Conservation (phyloP, 768 basidiomycete species). For the Russula vinacea region DNA sequence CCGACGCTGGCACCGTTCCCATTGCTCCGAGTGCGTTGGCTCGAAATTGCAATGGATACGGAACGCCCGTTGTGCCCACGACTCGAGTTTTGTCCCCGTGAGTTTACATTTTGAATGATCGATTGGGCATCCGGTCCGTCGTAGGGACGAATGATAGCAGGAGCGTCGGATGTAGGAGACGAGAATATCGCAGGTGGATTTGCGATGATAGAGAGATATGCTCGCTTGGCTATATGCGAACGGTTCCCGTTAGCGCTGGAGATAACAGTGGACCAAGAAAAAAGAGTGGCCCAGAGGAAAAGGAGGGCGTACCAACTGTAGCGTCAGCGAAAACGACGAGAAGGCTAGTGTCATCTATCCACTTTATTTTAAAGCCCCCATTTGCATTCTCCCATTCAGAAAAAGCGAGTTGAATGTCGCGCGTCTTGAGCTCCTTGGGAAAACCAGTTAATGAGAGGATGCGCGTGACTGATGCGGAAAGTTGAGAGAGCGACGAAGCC, state of each 20-base stretch:
- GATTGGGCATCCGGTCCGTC: conserved; percentile 89
- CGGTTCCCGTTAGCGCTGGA: conserved; percentile 15
- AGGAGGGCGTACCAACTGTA: conserved; percentile 65
- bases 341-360: conserved; percentile 95
- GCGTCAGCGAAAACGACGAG: conserved; percentile 94
- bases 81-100: conserved; percentile 59
- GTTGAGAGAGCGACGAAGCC: conserved; percentile 70
- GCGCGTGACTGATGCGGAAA: conserved; percentile 93
- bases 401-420: conserved; percentile 91
- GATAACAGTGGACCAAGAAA: conserved; percentile 5
- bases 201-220: conserved; percentile 87
- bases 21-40: conserved; percentile 40
- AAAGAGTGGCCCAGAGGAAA: conserved; percentile 9
- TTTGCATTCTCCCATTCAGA: conserved; percentile 79
- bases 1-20: conserved; percentile 37
- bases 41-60: conserved; percentile 44
- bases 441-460: conserved; percentile 93
- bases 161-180: conserved; percentile 48
- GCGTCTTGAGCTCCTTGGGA: conserved; percentile 92
- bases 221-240: conserved; percentile 74
- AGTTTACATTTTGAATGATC: conserved; percentile 80
- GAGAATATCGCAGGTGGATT: conserved; percentile 72
- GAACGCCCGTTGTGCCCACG: conserved; percentile 67
- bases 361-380: conserved; percentile 98
- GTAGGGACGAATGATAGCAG: conserved; percentile 80